Evolutionary conservation across 2,329 filamentous ascomycete species (phyloP), one percentile per base, ranked within the genome.

Genomic region (Aspergillus tubingensis): DNA sequence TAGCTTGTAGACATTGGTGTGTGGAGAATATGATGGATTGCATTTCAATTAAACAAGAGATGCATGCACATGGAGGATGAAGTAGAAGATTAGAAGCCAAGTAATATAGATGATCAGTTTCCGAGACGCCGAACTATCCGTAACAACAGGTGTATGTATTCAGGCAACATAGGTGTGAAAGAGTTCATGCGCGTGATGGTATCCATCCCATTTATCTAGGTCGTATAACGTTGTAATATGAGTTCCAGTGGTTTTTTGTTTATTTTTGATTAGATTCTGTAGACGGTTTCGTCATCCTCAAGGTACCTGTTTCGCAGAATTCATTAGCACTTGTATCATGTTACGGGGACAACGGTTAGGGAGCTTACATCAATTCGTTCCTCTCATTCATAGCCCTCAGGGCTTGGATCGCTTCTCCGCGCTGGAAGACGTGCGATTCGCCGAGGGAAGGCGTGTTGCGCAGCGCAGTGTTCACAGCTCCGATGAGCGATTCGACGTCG

Each of bases 341-440:
- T 50, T 30, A 13, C 8, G 1, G 6, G 23, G 25, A 30, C 8
- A 32, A 8, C 7, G 21, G 23, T 56, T 15, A 39, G 15, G 23
- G 87, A 21, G 87, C 91, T 85, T 81, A 94, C 93, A 99, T 99
- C 72, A 99, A 88, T 80, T 94, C 88, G 76, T 97, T 97, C 68
- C 84, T 82, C 65, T 91, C 88, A 70, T 91, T 89, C 86, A 99
- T 88, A 73, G 85, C 87, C 76, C 86, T 86, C 59, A 99, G 80
- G 48, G 92, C 93, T 75, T 88, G 85, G 60, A 89, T 80, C 0
- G 90, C 91, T 77, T 99, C 95, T 0, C 80, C 81, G 39, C 83
- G 83, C 25, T 81, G 83, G 77, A 96, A 99, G 39, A 82, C 77
- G 13, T 78, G 74, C 43, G 79, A 76, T 7, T 85, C 84, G 4